A percentile compares a stretch with the other conserved stretches of the same genome.
Conservation (phyloP, 1,284 basidiomycete species). For the Ganoderma sinense region DNA sequence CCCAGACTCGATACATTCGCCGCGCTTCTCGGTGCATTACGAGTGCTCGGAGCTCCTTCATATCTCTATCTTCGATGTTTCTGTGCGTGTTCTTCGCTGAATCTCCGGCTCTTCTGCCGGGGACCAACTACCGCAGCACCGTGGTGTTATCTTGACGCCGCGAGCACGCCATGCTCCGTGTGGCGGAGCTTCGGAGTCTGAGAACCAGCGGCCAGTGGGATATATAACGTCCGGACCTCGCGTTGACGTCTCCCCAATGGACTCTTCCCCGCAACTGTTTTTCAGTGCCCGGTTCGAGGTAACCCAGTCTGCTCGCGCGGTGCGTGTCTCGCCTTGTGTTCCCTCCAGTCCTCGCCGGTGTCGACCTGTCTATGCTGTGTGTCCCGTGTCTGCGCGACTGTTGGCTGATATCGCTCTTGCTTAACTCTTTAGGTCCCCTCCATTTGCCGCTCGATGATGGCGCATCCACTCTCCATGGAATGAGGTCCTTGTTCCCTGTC, state of each 20-base stretch:
- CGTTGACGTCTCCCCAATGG: background rate
- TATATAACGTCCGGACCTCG: background rate
- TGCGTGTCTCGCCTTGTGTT: background rate
- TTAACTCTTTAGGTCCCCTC: background rate
- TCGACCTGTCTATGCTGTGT: background rate
- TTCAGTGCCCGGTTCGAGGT: background rate
- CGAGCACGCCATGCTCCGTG: background rate
- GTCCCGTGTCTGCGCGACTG: background rate
- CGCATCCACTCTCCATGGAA: background rate
- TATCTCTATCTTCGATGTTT: background rate
- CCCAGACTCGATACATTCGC: no score
- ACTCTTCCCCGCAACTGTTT: background rate
- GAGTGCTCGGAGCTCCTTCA: background rate
- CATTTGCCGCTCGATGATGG: background rate
- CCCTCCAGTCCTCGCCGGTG: background rate
- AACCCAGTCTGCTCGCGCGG: conserved; percentile 2
- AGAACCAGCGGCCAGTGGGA: background rate
- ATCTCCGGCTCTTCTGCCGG: background rate
- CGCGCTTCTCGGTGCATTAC: background rate
- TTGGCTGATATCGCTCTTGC: background rate
- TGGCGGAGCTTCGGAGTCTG: background rate
- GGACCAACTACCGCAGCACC: conserved; percentile 2
- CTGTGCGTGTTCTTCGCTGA: background rate
- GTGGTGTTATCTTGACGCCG: background rate
- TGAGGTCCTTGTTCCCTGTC: background rate